Conservation (phyloP, 257 asterid genomes). For the Scutellaria barbata region DNA sequence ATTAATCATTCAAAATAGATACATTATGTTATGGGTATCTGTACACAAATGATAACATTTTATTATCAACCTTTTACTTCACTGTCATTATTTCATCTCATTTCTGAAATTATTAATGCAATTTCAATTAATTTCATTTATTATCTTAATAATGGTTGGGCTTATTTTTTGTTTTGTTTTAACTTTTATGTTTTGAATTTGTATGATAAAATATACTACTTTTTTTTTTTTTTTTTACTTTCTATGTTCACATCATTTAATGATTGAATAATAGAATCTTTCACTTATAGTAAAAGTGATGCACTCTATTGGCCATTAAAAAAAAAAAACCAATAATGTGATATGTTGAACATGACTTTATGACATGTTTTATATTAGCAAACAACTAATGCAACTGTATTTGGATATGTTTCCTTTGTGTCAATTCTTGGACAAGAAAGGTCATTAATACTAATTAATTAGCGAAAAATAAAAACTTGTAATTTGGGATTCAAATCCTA, state of each 20-base stretch:
- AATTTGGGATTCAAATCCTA: background rate
- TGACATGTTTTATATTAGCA: constrained; percentile 29
- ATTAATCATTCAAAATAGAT: background rate
- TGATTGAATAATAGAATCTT: background rate
- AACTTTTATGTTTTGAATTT: too few relatives aligned
- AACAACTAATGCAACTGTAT: constrained; percentile 33
- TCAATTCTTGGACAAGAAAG: background rate
- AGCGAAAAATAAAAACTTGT: background rate
- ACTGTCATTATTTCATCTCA: too few relatives aligned
- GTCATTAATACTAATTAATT: background rate
- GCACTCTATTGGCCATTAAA: background rate
- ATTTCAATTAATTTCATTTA: too few relatives aligned
- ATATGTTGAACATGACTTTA: constrained; percentile 27
- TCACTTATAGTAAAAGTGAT: background rate
- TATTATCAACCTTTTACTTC: too few relatives aligned
- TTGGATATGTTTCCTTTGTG: constrained; percentile 28
- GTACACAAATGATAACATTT: too few relatives aligned
- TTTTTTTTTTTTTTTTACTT: too few relatives aligned
- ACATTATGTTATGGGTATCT: too few relatives aligned
- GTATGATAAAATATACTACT: background rate
- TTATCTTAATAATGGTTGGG: too few relatives aligned
- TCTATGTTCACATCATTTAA: background rate
- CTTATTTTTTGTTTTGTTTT: too few relatives aligned
- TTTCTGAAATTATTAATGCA: too few relatives aligned
- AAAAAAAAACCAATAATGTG: constrained; percentile 6